These are phyloP conservation scores for Xylariaceae sp. DNA, from an alignment of 2,329 filamentous ascomycete species.

Conservation along the genomic window DNA sequence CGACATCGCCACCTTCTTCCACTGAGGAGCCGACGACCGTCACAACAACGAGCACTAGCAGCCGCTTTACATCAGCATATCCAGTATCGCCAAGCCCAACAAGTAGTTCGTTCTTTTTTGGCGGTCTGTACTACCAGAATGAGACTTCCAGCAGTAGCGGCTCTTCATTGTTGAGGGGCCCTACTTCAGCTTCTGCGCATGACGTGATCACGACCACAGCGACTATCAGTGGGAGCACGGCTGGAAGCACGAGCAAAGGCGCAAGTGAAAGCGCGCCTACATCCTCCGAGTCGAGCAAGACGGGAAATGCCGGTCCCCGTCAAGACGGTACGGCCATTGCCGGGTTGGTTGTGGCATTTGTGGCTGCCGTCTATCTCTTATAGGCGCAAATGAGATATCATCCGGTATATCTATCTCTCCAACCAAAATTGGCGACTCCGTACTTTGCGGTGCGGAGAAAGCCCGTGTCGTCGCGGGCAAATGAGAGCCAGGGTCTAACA, in stretches of 20 bases:
- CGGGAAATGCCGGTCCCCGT: conserved; percentile 39
- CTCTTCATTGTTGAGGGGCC: conserved; percentile 19
- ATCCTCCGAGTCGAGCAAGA: conserved; percentile 36
- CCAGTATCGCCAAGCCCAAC: conserved; percentile 11
- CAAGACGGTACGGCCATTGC: conserved; percentile 47
- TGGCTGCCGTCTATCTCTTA: conserved; percentile 41
- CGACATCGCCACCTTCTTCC: background rate
- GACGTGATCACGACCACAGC: background rate
- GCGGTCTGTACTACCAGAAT: conserved; percentile 53
- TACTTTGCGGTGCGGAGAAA: conserved; percentile 11
- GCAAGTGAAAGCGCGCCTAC: conserved; percentile 23
- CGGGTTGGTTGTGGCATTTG: conserved; percentile 50
- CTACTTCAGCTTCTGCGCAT: conserved; percentile 22
- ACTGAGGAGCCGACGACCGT: conserved; percentile 2
- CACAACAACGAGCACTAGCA: conserved; percentile 3
- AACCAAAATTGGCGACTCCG: background rate
- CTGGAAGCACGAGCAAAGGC: conserved; percentile 11
- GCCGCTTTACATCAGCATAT: conserved; percentile 8
- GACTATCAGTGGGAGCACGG: background rate
- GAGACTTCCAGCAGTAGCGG: conserved; percentile 25
- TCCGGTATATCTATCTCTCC: background rate
- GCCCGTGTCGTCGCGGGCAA: too few species aligned
- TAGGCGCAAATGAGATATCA: conserved; percentile 11
- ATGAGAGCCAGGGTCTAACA: background rate
- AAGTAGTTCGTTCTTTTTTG: conserved; percentile 27